These are phyloP conservation scores for Typha latifolia DNA, from an alignment of 176 grass and related monocot species.

Conservation along the genomic window DNA sequence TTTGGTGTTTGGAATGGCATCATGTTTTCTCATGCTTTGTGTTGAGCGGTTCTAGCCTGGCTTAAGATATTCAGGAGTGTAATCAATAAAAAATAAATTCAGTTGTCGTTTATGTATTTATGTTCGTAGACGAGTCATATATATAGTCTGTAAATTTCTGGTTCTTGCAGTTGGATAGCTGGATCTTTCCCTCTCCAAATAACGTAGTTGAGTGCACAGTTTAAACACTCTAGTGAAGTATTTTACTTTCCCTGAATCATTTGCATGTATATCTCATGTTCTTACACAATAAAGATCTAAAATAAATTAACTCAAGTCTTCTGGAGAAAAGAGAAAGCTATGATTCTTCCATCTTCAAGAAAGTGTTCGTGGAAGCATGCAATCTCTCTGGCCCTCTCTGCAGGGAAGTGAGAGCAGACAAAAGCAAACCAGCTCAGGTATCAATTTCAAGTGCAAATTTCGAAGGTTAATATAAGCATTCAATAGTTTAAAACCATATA, in stretches of 20 bases:
- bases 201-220: neutral
- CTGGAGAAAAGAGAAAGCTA: no score
- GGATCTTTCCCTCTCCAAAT: neutral
- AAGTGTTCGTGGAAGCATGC: no score
- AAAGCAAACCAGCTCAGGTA: no score
- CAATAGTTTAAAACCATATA: no score
- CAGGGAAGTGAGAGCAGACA: no score
- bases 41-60: neutral
- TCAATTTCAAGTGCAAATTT: no score
- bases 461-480: no score
- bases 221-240: neutral
- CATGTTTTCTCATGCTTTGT: constrained; percentile 8
- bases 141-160: constrained; percentile 36
- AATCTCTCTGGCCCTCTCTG: no score
- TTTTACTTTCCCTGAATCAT: neutral
- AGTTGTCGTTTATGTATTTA: constrained; percentile 17
- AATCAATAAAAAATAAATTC: neutral
- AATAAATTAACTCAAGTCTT: no score
- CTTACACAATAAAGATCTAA: no score
- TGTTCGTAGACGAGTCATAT: neutral
- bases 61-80: constrained; percentile 23
- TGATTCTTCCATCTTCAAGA: no score
- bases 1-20: neutral
- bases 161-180: constrained; percentile 16
- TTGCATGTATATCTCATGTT: no score